Base-by-base conservation (phyloP, 1,284 basidiomycete genomes). In the Hemileia vastatrix region DNA sequence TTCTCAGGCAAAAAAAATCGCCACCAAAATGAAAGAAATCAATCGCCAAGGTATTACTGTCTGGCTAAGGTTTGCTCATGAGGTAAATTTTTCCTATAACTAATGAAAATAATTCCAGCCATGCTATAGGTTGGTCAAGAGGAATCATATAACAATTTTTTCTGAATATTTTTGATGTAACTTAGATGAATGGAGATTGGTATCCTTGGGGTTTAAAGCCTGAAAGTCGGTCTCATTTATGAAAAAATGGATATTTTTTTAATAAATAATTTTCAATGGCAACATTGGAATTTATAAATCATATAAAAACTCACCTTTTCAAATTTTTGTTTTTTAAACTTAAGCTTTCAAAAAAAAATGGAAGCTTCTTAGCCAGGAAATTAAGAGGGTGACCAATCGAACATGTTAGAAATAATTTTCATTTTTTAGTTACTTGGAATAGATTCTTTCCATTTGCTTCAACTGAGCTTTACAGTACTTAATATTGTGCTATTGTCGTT, bases 171-270 rank as follows among this genome's bases (percentile, higher is more conserved):
- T 18, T n/a, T n/a, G n/a, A n/a, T n/a, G n/a, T n/a, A n/a, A n/a
- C n/a, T 13, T 52, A 62, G 60, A 62, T 62, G 60, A 62, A 62
- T 45, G 60, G 60, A 15, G 53, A 62, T 23, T 62, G 60, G 60
- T 62, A 62, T 50, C 18, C 15, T 2, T 62, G 60, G 60, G 60
- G 60, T 13, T 31, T 33, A 21, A 62, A 62, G 23, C 60, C 60
- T 50, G 53, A 44, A 6, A 33, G 60, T 62, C n/a, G 44, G 60
- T 36, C 11, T 24, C 8, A 33, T 33, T 13, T n/a, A 5, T 21
- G 36, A n/a, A 43, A 43, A 43, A 43, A 6, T 6, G 36, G 6
- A 36, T 11, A 40, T 1, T 23, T 19, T 13, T n/a, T 1, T 48
- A 27, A 44, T 4, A 13, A n/a, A 23, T 50, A 32, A 21, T 56